These are phyloP conservation scores for Prinsepia uniflora DNA, from an alignment of 306 rosid genomes.

Conservation along the genomic window DNA sequence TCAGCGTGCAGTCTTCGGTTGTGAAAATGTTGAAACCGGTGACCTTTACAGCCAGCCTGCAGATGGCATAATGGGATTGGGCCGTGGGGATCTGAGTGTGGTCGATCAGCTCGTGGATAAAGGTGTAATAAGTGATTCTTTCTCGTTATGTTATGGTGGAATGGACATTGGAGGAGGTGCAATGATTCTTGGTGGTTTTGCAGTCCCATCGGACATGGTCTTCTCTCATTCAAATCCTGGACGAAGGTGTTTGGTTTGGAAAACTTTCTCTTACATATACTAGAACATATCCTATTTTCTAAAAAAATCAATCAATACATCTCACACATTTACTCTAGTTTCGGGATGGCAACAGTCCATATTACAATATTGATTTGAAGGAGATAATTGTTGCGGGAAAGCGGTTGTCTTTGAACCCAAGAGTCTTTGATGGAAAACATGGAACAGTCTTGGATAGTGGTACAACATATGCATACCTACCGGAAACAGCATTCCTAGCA, in stretches of 20 bases:
- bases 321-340: constrained; percentile 99
- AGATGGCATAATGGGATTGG: constrained; percentile 98
- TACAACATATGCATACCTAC: constrained; percentile 92
- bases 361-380: constrained; percentile 93
- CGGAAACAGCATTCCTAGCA: constrained; percentile 63
- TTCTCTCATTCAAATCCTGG: constrained; percentile 62
- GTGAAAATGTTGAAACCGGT: constrained; percentile 88
- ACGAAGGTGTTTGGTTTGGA: constrained; percentile 64
- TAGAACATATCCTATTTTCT: constrained; percentile 44
- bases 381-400: constrained; percentile 90
- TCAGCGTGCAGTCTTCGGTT: constrained; percentile 86
- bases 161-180: constrained; percentile 98
- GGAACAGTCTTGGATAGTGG: constrained; percentile 96
- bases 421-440: constrained; percentile 69
- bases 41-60: constrained; percentile 83
- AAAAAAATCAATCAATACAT: constrained; percentile 59
- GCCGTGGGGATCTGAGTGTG: constrained; percentile 79
- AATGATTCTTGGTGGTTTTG: constrained; percentile 88
- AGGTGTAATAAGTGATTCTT: constrained; percentile 71
- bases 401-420: constrained; percentile 50
- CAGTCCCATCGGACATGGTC: constrained; percentile 75
- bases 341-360: constrained; percentile 99
- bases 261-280: constrained; percentile 26
- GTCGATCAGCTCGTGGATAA: constrained; percentile 85
- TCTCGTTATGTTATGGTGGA: constrained; percentile 97